Base-by-base conservation (phyloP, 495 filamentous ascomycete genomes). In the Alectoria sarmentosa region DNA sequence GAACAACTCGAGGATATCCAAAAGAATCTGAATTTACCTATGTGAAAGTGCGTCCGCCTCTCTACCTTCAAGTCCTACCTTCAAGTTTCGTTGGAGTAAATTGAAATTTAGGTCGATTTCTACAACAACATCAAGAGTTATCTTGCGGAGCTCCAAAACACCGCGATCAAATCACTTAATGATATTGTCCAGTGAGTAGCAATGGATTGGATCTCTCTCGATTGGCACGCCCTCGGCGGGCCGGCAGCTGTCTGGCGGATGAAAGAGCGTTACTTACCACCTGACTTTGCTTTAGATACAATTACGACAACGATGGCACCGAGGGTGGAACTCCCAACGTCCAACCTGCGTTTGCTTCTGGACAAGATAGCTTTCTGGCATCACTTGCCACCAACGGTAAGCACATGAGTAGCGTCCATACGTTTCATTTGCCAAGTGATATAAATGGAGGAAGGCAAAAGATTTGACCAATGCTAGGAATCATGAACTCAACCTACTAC, bases 11-110 rank as follows among this genome's bases (percentile, higher is more conserved):
- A 8, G 86, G 87, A 13, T 85, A 75, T 66, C 75, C 84, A 36
- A 88, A 90, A 67, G 83, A 90, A 71, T 87, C 83, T 21, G 88
- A 90, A 69, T 90, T 86, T 75, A 86, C 82, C 9, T 82, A 84
- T 61, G 79, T 90, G 64, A 90, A 89, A 70, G 63, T 65, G 7
- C 1, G 21, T 41, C 38, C 7, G 14, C 19, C 10, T 21, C 4
- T 28, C 9, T 26, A 8, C 4, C 36, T 17, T 5, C 23, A n/a
- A n/a, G n/a, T n/a, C 23, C 0, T 28, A 15, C 23, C 4, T 19
- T 21, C 19, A 36, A n/a, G 19, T 1, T 1, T 26, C 21, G 1
- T 21, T 23, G 21, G 21, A 56, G 4, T 26, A 4, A 4, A 2
- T 34, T 15, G 3, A 10, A 56, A 5, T n/a, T 26, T 14, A 65